Evolutionary conservation across 73 alveolate species (phyloP).

Genomic region (Paramecium tetraurelia): DNA sequence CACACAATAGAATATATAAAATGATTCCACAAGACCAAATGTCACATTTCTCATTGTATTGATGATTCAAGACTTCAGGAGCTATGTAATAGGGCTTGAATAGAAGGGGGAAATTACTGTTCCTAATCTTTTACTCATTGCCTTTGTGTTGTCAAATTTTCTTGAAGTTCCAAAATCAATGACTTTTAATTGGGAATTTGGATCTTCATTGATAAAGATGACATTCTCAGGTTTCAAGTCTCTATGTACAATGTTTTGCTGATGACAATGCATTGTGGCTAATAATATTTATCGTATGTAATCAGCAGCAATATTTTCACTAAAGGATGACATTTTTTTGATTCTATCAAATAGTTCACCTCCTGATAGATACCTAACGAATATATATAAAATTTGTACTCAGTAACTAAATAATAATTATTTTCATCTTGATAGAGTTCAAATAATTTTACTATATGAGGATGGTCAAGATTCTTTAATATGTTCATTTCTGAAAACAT

Average conservation of each 20-base stretch:
- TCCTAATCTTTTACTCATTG: constrained; percentile 61
- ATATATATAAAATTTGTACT: constrained; percentile 31
- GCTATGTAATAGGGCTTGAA: constrained; percentile 65
- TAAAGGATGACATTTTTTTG: constrained; percentile 63
- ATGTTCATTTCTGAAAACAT: constrained; percentile 42
- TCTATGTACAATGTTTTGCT: constrained; percentile 82
- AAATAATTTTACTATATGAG: constrained; percentile 63
- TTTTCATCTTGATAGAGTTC: constrained; percentile 82
- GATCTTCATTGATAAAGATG: constrained; percentile 73
- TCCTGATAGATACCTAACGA: constrained; percentile 63
- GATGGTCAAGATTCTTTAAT: constrained; percentile 50
- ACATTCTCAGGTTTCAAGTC: constrained; percentile 93
- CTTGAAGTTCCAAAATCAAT: constrained; percentile 91
- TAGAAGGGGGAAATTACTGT: not conserved
- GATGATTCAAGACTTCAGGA: constrained; percentile 68
- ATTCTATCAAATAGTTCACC: constrained; percentile 82
- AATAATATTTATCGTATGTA: constrained; percentile 76
- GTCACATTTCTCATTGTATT: constrained; percentile 73
- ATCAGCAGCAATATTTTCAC: constrained; percentile 81
- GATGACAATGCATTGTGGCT: constrained; percentile 84
- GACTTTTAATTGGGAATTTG: constrained; percentile 71
- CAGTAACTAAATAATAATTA: constrained; percentile 82
- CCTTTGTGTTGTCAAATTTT: constrained; percentile 56
- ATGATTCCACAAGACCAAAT: constrained; percentile 78
- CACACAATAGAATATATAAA: constrained; percentile 63